A percentile compares a stretch with the other conserved stretches of the same genome.
Conservation (phyloP, 306 rosid species). For the Cicer arietinum region DNA sequence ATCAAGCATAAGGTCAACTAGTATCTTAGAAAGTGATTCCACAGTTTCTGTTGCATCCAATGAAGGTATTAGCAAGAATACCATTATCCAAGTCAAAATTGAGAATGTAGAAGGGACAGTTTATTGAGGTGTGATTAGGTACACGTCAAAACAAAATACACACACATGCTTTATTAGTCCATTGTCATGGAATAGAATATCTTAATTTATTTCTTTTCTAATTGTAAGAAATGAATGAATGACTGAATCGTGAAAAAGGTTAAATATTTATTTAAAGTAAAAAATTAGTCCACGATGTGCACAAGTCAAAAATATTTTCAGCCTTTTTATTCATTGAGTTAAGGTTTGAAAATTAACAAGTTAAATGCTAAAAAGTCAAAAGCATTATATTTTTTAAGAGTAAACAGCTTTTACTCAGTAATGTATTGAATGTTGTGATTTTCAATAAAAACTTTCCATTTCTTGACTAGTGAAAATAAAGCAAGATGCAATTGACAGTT, state of each 20-base stretch:
- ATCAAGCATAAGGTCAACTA: conserved; percentile 65
- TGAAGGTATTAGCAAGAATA: conserved; percentile 30
- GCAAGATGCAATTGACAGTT: no score
- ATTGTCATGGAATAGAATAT: background rate
- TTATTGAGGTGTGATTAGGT: conserved; percentile 1
- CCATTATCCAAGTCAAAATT: conserved; percentile 21
- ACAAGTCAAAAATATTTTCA: background rate
- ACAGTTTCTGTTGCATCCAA: conserved; percentile 52
- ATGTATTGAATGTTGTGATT: background rate
- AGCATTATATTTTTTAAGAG: background rate
- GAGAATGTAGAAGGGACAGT: conserved; percentile 7
- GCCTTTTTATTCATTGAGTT: background rate
- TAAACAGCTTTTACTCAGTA: background rate
- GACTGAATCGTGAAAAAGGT: background rate
- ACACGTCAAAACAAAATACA: conserved; percentile 19
- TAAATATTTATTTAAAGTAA: conserved; percentile 5
- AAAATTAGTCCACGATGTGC: background rate
- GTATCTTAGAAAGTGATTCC: conserved; percentile 62
- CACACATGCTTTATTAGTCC: background rate
- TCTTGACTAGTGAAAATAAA: background rate
- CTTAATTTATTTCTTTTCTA: background rate
- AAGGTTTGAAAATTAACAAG: background rate
- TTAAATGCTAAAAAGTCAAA: background rate
- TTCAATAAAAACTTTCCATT: background rate
- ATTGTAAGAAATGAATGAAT: background rate